Evolutionary conservation across 345 rosid genomes (phyloP).

Genomic region (Toxicodendron radicans): DNA sequence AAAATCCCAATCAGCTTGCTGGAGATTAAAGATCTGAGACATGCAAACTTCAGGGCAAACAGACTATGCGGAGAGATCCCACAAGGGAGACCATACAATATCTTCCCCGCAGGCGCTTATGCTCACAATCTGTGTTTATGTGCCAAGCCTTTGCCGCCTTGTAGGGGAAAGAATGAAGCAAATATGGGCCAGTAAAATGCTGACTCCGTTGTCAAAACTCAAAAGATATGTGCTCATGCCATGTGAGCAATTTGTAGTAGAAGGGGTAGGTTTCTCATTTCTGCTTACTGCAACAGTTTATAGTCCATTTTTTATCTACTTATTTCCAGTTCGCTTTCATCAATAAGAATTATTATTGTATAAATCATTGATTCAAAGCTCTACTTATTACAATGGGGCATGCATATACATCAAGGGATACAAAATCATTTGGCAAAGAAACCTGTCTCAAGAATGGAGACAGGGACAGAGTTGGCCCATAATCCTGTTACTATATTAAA

Average conservation of each 20-base stretch:
- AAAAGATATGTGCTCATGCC: constrained; percentile 26
- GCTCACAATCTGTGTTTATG: constrained; percentile 90
- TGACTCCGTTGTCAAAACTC: constrained; percentile 43
- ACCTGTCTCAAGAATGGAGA: constrained; percentile 17
- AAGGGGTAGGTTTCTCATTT: constrained; percentile 12
- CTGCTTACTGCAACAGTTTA: constrained; percentile 25
- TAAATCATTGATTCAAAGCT: constrained; percentile 14
- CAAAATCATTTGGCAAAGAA: constrained; percentile 3
- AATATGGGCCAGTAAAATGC: constrained; percentile 62
- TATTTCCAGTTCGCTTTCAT: constrained; percentile 22
- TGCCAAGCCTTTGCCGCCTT: constrained; percentile 84
- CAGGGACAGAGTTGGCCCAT: constrained; percentile 18
- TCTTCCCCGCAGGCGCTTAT: constrained; percentile 79
- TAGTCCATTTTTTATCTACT: constrained; percentile 16
- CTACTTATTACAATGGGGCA: constrained; percentile 20
- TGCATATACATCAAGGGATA: constrained; percentile 6
- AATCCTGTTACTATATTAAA: constrained; percentile 8
- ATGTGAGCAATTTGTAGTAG: constrained; percentile 27
- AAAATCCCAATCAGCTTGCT: constrained; percentile 68
- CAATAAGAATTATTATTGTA: constrained; percentile 20
- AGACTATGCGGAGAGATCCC: constrained; percentile 91
- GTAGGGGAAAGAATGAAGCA: constrained; percentile 44
- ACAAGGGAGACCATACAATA: constrained; percentile 79
- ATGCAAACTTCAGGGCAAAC: constrained; percentile 86
- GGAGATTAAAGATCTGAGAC: constrained; percentile 47